A percentile compares a stretch with the other conserved stretches of the same genome.
phyloP scores from a whole-genome alignment of 768 basidiomycete genomes.

The Suillus variegatus region DNA sequence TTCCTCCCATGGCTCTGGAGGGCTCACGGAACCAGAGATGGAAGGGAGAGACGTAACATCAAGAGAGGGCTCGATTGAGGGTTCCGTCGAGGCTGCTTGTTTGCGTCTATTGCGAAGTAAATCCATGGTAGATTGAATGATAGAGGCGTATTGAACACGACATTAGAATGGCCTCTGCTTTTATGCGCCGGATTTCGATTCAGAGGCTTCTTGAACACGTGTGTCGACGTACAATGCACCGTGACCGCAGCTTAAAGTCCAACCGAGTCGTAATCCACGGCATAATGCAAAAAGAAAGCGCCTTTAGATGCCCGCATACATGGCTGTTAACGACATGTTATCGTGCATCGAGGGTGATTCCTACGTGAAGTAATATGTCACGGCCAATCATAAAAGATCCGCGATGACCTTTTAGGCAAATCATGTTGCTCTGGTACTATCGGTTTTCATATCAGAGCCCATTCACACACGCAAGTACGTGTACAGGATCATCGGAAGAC shows the following conservation, averaged over 20 bases:
- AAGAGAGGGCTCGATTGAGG: background rate
- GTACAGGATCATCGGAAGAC: background rate
- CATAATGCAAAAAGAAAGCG: background rate
- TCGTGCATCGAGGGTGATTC: background rate
- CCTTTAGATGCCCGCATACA: background rate
- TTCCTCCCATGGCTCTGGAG: slow-evolving; percentile 4
- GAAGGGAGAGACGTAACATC: slow-evolving; percentile 5
- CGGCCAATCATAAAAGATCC: background rate
- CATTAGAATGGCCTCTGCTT: background rate
- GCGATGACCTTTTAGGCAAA: background rate
- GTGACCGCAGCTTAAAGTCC: background rate
- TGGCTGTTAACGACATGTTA: background rate
- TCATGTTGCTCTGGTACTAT: background rate
- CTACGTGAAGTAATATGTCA: background rate
- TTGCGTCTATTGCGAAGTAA: background rate
- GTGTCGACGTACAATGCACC: background rate
- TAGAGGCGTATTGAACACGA: background rate
- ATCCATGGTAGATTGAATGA: background rate
- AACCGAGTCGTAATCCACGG: background rate
- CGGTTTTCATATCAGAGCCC: background rate
- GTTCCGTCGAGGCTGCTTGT: background rate
- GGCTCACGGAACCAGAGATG: background rate
- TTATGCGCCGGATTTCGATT: background rate
- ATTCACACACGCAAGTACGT: background rate
- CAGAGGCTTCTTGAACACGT: background rate